phyloP scores from a whole-genome alignment of 306 rosid species.

The Trifolium pratense region DNA sequence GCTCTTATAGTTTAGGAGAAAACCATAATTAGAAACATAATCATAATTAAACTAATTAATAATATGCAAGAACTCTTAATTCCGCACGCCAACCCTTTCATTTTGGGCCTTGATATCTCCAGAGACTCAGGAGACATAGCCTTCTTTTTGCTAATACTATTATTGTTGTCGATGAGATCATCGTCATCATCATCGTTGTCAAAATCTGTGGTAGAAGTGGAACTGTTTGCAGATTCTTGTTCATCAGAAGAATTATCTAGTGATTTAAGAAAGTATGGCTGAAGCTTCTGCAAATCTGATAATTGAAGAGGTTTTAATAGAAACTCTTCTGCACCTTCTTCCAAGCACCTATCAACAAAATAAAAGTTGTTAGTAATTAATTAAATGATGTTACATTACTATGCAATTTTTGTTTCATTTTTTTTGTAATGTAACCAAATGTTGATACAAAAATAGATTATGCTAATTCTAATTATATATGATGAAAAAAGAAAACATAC shows the following conservation, averaged over 20 bases:
- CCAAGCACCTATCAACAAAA: slow-evolving; percentile 73
- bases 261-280: slow-evolving; percentile 64
- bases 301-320: slow-evolving; percentile 85
- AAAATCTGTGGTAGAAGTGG: slow-evolving; percentile 24
- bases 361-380: not conserved
- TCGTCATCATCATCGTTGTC: slow-evolving; percentile 20
- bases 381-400: not conserved
- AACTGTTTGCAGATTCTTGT: slow-evolving; percentile 37
- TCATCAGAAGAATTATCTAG: slow-evolving; percentile 40
- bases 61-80: slow-evolving; percentile 14
- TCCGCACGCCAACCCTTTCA: slow-evolving; percentile 51
- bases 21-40: slow-evolving; percentile 36
- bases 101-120: slow-evolving; percentile 70
- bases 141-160: slow-evolving; percentile 57
- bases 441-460: not conserved
- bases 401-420: not conserved
- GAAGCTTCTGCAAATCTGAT: slow-evolving; percentile 85
- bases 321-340: slow-evolving; percentile 93
- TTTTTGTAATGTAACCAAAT: not conserved
- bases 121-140: slow-evolving; percentile 61
- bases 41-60: slow-evolving; percentile 32
- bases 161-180: slow-evolving; percentile 28
- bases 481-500: slow-evolving; percentile 47
- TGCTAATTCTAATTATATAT: not conserved
- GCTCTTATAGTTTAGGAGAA: slow-evolving; percentile 27